A percentile compares a stretch with the other conserved stretches of the same genome.
These are phyloP conservation scores for Metschnikowia peoriensis DNA, from an alignment of 805 yeast species.

Conservation along the genomic window DNA sequence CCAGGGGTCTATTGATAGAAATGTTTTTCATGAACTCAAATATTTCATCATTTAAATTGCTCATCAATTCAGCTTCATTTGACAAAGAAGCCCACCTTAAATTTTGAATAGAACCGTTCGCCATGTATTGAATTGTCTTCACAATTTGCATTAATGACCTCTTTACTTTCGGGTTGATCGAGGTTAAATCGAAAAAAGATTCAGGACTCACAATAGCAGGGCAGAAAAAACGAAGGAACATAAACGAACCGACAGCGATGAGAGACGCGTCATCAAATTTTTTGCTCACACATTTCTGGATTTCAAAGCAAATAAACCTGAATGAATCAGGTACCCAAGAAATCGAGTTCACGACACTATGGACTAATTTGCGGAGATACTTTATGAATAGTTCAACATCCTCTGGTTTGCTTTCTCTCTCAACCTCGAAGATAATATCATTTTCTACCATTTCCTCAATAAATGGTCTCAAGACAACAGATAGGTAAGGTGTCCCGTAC, in stretches of 20 bases:
- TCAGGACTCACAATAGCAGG: conserved; percentile 93
- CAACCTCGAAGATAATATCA: conserved; percentile 62
- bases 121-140: conserved; percentile 80
- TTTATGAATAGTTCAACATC: conserved; percentile 50
- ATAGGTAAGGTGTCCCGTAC: conserved; percentile 62
- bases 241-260: conserved; percentile 80
- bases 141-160: conserved; percentile 77
- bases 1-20: conserved; percentile 15
- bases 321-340: conserved; percentile 67
- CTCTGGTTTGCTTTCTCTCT: conserved; percentile 40
- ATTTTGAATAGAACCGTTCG: conserved; percentile 70
- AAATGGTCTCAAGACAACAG: conserved; percentile 52
- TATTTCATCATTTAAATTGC: conserved; percentile 27
- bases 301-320: conserved; percentile 65
- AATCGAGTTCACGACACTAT: conserved; percentile 55
- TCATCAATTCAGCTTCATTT: conserved; percentile 39
- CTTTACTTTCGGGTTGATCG: conserved; percentile 39
- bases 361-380: conserved; percentile 56
- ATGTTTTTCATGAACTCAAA: conserved; percentile 28
- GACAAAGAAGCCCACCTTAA: conserved; percentile 62
- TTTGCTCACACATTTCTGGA: conserved; percentile 53
- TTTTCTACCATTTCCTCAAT: conserved; percentile 49
- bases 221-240: conserved; percentile 76
- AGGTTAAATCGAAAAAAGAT: conserved; percentile 38
- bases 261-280: conserved; percentile 60